phyloP scores from a whole-genome alignment of 331 rosid species.

The Dryas integrifolia region DNA sequence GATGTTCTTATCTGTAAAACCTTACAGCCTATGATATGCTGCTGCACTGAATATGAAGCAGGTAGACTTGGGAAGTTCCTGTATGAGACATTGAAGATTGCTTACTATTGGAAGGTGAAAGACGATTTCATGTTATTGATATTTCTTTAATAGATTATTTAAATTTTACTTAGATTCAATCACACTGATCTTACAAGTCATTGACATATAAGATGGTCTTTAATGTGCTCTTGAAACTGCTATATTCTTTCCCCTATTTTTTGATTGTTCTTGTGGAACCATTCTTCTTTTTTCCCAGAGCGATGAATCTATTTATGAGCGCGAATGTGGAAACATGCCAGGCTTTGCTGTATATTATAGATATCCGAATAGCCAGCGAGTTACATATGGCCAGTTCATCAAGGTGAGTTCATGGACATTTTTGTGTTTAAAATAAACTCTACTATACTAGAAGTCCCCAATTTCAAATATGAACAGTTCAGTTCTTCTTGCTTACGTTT shows the following conservation, averaged over 20 bases:
- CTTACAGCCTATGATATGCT: constrained; percentile 98
- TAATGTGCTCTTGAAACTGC: background rate
- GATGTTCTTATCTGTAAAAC: constrained; percentile 95
- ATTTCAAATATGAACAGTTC: background rate
- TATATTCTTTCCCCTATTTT: background rate
- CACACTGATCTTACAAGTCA: background rate
- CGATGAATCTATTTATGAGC: constrained; percentile 93
- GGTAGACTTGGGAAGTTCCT: constrained; percentile 98
- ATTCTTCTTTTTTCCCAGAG: constrained; percentile 54
- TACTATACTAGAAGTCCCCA: background rate
- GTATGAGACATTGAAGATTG: constrained; percentile 89
- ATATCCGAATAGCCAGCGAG: constrained; percentile 91
- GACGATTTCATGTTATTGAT: constrained; percentile 13
- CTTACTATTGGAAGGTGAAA: constrained; percentile 93
- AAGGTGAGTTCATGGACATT: constrained; percentile 56
- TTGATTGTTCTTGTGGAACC: background rate
- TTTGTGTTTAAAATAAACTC: constrained; percentile 3
- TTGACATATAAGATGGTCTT: background rate
- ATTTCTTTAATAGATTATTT: background rate
- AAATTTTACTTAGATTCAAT: background rate
- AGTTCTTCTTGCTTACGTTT: background rate
- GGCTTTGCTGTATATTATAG: constrained; percentile 98
- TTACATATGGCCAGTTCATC: constrained; percentile 87
- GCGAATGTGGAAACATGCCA: constrained; percentile 99
- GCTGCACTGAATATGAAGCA: constrained; percentile 95